Base-by-base conservation (phyloP, 352 stramenopile genomes). In the Globisporangium yorkense region DNA sequence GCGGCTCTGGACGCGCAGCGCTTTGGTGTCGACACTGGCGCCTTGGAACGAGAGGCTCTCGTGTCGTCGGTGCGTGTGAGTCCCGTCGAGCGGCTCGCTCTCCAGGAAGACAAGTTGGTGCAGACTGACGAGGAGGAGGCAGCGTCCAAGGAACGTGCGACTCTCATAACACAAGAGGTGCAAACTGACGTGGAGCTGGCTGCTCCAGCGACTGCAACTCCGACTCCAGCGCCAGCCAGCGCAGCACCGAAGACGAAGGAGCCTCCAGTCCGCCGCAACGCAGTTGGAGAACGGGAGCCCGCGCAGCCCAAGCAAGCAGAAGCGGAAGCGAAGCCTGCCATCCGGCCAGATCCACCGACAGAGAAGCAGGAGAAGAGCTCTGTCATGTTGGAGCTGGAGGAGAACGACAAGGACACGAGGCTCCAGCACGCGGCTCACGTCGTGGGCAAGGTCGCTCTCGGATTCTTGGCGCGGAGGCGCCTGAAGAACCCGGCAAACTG, bases 111-210 rank as follows among this genome's bases (percentile, higher is more conserved):
- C 54, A 88, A 87, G 62, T 39, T 62, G 0, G 60, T 88, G 1
- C 77, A 90, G 69, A 84, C 77, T 0, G 73, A 88, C 20, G 72
- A 83, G 3, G 74, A 86, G 4, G 74, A 86, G 61, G 6, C 51
- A 56, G 10, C 43, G n/a, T 13, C 44, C 8, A 46, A 27, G 20
- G 7, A 37, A 6, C 9, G n/a, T 5, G 31, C 16, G 10, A 16
- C 31, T n/a, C 7, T 24, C 3, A 46, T 50, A 24, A 59, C 55
- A 4, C 61, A 71, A 13, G 53, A 71, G 43, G 54, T 80, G 21
- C 72, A 83, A 59, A 75, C 73, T 0, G 65, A 71, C 20, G 18
- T 53, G 9, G 18, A 21, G 0, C 18, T 21, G 16, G 37, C 13
- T 5, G 16, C 20, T 49, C 8, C 24, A 21, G 44, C n/a, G 44